A percentile compares a stretch with the other conserved stretches of the same genome.
Evolutionary conservation across 306 rosid genomes (phyloP).

Genomic region (Psophocarpus tetragonolobus): DNA sequence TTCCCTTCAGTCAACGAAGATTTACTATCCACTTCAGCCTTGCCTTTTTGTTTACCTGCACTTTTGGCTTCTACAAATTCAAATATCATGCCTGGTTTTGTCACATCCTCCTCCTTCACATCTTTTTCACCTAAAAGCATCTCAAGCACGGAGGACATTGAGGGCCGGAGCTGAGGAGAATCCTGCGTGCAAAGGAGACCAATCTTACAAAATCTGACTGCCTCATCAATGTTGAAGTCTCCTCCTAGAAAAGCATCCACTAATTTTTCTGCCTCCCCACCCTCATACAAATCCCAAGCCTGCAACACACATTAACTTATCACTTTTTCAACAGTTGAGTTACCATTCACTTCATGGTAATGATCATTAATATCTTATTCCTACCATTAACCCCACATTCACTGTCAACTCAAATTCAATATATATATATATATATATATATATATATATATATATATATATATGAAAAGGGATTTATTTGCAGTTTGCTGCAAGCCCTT

Average conservation of each 20-base stretch:
- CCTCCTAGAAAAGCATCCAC: slow-evolving; percentile 48
- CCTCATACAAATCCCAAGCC: slow-evolving; percentile 69
- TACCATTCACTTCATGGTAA: not conserved
- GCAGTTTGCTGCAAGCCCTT: not conserved
- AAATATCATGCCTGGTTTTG: slow-evolving; percentile 69
- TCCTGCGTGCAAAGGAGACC: slow-evolving; percentile 87
- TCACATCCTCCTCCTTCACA: slow-evolving; percentile 45
- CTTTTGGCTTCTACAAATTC: slow-evolving; percentile 46
- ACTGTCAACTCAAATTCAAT: not conserved
- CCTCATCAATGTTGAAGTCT: slow-evolving; percentile 55
- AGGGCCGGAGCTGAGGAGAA: slow-evolving; percentile 72
- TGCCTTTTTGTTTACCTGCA: slow-evolving; percentile 27
- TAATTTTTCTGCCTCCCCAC: slow-evolving; percentile 53
- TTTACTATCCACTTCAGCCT: slow-evolving; percentile 33
- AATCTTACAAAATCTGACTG: slow-evolving; percentile 57
- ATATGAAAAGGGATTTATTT: not conserved
- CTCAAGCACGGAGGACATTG: slow-evolving; percentile 62
- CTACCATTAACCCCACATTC: not conserved
- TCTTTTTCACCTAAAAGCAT: slow-evolving; percentile 67
- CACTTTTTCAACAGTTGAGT: slow-evolving; percentile 5
- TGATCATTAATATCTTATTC: not conserved
- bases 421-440: not conserved
- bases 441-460: not conserved
- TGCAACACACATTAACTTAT: slow-evolving; percentile 36
- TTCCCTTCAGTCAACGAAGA: slow-evolving; percentile 40